Conservation (phyloP, 306 rosid species). For the Malus orientalis region DNA sequence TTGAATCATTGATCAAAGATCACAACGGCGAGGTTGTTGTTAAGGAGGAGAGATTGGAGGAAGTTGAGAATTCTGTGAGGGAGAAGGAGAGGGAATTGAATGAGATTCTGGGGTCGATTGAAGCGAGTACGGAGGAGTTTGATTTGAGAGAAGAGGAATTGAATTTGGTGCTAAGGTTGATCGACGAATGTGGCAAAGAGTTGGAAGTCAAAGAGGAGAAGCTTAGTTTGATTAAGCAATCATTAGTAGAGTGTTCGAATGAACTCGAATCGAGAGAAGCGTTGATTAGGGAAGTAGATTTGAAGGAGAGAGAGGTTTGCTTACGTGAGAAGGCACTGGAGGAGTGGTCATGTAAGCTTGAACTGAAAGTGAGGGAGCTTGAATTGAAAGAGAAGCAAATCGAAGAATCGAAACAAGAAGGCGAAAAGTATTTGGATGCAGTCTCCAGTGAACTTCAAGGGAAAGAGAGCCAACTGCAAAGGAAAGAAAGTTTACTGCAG, state of each 20-base stretch:
- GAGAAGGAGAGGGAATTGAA: background rate
- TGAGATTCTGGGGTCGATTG: background rate
- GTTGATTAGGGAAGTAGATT: background rate
- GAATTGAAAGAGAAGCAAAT: slow-evolving; percentile 7
- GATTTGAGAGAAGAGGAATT: background rate
- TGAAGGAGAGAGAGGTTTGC: background rate
- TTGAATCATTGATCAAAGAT: background rate
- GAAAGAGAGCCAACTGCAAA: too few relatives aligned
- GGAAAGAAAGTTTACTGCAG: too few relatives aligned
- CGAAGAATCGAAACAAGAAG: background rate
- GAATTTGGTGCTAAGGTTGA: background rate
- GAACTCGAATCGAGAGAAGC: background rate
- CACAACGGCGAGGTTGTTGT: background rate
- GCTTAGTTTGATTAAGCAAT: background rate
- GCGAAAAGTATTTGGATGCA: background rate
- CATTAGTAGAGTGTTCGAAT: background rate
- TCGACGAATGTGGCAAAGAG: background rate
- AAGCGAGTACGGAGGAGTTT: background rate
- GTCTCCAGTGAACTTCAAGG: slow-evolving; percentile 9
- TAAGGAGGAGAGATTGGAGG: background rate
- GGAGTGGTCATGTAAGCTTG: background rate
- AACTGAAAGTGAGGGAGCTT: background rate
- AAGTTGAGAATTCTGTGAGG: background rate
- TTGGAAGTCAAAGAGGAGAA: slow-evolving; percentile 1
- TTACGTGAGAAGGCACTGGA: background rate